Base-by-base conservation (phyloP, 1,284 basidiomycete genomes). In the Cystobasidium slooffiae region DNA sequence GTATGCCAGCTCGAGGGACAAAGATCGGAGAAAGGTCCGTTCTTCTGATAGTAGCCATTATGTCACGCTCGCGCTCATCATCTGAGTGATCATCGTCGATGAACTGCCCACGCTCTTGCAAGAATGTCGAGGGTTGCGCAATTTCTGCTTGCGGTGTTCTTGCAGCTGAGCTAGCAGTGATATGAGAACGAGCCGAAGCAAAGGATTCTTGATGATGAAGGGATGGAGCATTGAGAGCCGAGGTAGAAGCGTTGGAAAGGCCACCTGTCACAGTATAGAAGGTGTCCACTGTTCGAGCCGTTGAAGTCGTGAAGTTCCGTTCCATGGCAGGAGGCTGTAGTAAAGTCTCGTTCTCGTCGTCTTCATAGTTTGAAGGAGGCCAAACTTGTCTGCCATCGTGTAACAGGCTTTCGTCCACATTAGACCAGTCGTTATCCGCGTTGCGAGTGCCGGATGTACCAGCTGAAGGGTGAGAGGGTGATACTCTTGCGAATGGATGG, bases 191-290 rank as follows among this genome's bases (percentile, higher is more conserved):
- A 39, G 70, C 70, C 3, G 70, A 73, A 22, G 51, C 46, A 41
- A 73, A 73, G 39, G 70, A 73, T 20, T 63, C 18, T 46, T 73
- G 70, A 51, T 73, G 70, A 24, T 65, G n/a, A n/a, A 73, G 22
- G 6, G 44, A 39, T 5, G 37, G 62, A 39, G 52, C 51, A 3
- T 55, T 16, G 16, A 66, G 24, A 20, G 24, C 52, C 6, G 63
- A 55, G n/a, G 52, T 47, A 20, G 70, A 73, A 24, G 70, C 70
- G 24, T 66, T 65, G 6, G 62, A 41, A 3, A 52, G 31, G 5
- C 24, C 64, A 18, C 47, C 64, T 52, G 20, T 24, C 31, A 47
- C 64, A 39, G 64, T 66, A 43, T 66, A 66, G 39, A 66, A 66
- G 2, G 49, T 66, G 18, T 66, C 64, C 7, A 52, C 49, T 20